These are phyloP conservation scores for Nyssa sinensis DNA, from an alignment of 148 eudicot genomes.

Conservation along the genomic window DNA sequence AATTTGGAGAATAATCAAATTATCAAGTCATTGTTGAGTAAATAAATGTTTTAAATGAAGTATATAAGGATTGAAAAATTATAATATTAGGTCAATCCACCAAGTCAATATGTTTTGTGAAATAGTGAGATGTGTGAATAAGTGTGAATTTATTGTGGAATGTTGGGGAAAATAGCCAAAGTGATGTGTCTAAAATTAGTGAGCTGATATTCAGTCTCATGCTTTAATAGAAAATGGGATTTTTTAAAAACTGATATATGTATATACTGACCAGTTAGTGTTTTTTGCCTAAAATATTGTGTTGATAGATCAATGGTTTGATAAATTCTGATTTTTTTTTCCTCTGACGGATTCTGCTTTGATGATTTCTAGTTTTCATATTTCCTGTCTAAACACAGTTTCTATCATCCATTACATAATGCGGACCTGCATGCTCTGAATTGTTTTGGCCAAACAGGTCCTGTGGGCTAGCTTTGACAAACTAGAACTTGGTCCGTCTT, in stretches of 20 bases:
- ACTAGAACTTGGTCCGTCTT: slow-evolving; percentile 67
- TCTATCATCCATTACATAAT: neutral
- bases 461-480: slow-evolving; percentile 92
- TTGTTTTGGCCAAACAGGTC: slow-evolving; percentile 53
- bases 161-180: neutral
- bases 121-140: neutral
- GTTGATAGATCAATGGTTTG: neutral
- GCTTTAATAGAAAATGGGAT: no score
- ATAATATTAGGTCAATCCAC: neutral
- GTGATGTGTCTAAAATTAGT: neutral
- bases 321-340: neutral
- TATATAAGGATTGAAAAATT: neutral
- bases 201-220: neutral
- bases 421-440: slow-evolving; percentile 1
- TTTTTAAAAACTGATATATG: no score
- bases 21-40: no score
- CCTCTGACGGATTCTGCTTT: neutral
- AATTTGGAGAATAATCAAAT: no score
- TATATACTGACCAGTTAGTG: no score
- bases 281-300: no score
- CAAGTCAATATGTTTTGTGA: neutral
- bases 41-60: no score
- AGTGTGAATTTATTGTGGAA: neutral
- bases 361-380: neutral
- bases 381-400: neutral